Conservation (phyloP, 345 rosid species). For the Arabis hirsuta region DNA sequence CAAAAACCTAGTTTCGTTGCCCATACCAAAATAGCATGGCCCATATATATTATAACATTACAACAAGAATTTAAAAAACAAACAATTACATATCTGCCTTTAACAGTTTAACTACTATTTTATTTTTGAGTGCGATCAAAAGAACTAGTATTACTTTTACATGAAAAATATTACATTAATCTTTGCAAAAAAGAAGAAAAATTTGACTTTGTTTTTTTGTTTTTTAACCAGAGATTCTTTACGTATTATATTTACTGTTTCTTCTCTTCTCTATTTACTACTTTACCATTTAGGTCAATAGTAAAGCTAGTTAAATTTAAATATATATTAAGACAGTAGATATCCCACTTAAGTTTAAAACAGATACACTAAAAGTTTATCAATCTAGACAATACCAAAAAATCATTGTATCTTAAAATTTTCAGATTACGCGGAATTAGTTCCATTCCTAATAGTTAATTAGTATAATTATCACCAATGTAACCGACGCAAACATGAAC, state of each 20-base stretch:
- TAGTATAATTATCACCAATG: background rate
- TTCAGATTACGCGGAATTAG: background rate
- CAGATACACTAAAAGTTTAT: too few species aligned
- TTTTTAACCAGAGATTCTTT: too few species aligned
- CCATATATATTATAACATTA: background rate
- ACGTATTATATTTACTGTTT: background rate
- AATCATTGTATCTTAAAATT: background rate
- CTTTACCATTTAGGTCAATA: background rate
- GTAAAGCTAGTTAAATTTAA: background rate
- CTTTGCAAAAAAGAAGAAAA: background rate
- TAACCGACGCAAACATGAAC: conserved; percentile 17
- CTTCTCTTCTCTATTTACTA: background rate
- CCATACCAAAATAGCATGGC: background rate
- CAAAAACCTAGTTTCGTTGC: background rate
- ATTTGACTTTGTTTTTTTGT: background rate
- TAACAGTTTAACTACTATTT: too few species aligned
- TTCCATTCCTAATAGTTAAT: background rate
- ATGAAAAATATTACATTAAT: background rate
- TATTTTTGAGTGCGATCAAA: too few species aligned
- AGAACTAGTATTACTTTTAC: background rate
- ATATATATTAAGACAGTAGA: too few species aligned
- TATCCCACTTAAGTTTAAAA: too few species aligned
- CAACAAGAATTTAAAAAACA: too few species aligned
- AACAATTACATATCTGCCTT: too few species aligned
- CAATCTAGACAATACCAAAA: too few species aligned